Evolutionary conservation across 805 yeast genomes (phyloP).

Genomic region (Kluyveromyces aestuarii): DNA sequence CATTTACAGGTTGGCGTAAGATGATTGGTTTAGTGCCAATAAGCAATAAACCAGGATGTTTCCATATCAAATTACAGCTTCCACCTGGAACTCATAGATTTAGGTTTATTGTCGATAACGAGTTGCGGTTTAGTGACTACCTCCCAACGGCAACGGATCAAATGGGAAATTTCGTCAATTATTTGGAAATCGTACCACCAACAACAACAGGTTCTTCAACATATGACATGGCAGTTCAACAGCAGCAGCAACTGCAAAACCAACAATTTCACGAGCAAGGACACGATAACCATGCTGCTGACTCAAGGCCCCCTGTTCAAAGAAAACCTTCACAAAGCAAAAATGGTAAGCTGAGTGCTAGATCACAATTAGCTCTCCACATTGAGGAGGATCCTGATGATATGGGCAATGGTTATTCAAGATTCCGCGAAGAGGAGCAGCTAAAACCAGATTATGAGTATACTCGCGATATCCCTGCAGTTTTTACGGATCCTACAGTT

Average conservation of each 20-base stretch:
- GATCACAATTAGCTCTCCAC: slow-evolving; percentile 44
- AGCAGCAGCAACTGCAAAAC: slow-evolving; percentile 17
- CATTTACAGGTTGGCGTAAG: slow-evolving; percentile 96
- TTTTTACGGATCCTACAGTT: slow-evolving; percentile 75
- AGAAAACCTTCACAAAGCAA: slow-evolving; percentile 4
- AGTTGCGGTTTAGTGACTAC: slow-evolving; percentile 76
- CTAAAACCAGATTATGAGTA: slow-evolving; percentile 30
- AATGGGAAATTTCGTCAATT: slow-evolving; percentile 91
- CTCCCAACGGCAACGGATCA: slow-evolving; percentile 97
- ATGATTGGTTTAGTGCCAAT: slow-evolving; percentile 74
- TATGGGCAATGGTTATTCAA: slow-evolving; percentile 71
- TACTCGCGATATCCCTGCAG: slow-evolving; percentile 68
- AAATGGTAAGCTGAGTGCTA: slow-evolving; percentile 18
- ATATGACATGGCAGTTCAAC: slow-evolving; percentile 24
- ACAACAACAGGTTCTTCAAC: slow-evolving; percentile 30
- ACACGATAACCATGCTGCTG: slow-evolving; percentile 4
- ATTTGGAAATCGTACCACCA: slow-evolving; percentile 55
- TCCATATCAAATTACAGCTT: slow-evolving; percentile 61
- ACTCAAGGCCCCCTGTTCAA: not conserved
- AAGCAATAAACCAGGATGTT: slow-evolving; percentile 29
- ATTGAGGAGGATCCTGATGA: slow-evolving; percentile 41
- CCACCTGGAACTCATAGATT: slow-evolving; percentile 92
- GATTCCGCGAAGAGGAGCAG: slow-evolving; percentile 59
- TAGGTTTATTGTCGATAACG: slow-evolving; percentile 90
- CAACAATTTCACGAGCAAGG: slow-evolving; percentile 13